A percentile compares a stretch with the other conserved stretches of the same genome.
Evolutionary conservation across 805 yeast genomes (phyloP).

Genomic region (Candida nonsorbophila): DNA sequence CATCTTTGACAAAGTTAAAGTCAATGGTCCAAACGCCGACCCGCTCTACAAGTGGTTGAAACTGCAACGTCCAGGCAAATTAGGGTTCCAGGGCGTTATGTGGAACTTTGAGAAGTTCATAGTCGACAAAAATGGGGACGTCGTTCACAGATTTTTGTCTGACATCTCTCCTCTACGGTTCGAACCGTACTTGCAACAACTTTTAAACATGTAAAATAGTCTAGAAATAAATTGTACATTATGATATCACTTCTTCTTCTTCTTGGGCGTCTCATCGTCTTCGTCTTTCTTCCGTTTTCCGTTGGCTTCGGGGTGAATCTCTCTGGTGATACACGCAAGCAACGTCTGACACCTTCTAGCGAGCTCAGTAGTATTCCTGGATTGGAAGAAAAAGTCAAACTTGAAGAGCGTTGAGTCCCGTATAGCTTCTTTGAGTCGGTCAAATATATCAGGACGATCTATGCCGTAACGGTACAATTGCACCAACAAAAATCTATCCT

Average conservation of each 20-base stretch:
- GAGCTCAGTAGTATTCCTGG: slow-evolving; percentile 72
- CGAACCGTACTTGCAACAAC: slow-evolving; percentile 23
- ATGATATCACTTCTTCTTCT: slow-evolving; percentile 2
- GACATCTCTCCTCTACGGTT: slow-evolving; percentile 58
- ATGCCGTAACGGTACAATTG: slow-evolving; percentile 78
- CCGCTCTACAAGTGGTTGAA: slow-evolving; percentile 28
- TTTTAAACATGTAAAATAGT: slow-evolving; percentile 8
- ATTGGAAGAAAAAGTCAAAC: slow-evolving; percentile 82
- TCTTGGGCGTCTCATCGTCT: slow-evolving; percentile 8
- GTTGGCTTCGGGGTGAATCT: slow-evolving; percentile 25
- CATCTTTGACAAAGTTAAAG: slow-evolving; percentile 28
- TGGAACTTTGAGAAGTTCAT: slow-evolving; percentile 83
- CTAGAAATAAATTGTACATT: neutral
- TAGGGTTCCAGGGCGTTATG: slow-evolving; percentile 45
- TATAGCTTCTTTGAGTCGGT: slow-evolving; percentile 68
- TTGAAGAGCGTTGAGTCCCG: slow-evolving; percentile 72
- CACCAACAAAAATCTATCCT: slow-evolving; percentile 81
- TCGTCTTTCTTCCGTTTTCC: slow-evolving; percentile 10
- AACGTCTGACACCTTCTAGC: slow-evolving; percentile 78
- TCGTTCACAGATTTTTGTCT: slow-evolving; percentile 59
- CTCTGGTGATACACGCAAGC: slow-evolving; percentile 69
- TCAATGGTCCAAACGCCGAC: slow-evolving; percentile 29
- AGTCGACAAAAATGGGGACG: slow-evolving; percentile 52
- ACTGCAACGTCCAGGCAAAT: slow-evolving; percentile 14
- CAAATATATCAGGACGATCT: slow-evolving; percentile 75